phyloP scores from a whole-genome alignment of 2,329 filamentous ascomycete species.

The Arthrobotrys megalospora region DNA sequence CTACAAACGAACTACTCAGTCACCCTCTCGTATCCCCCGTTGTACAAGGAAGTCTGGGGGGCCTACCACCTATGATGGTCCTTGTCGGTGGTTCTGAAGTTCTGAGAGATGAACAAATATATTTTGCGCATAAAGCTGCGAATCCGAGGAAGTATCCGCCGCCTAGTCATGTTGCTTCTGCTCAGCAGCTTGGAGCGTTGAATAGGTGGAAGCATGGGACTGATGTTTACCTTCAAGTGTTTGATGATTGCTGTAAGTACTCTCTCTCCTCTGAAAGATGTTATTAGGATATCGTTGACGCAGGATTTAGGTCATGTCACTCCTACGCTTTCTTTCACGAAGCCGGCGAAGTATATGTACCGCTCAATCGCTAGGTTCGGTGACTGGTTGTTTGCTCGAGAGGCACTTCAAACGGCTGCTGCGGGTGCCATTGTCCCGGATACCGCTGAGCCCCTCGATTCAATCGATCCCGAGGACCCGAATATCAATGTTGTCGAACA shows the following conservation, averaged over 20 bases:
- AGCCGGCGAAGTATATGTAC: conserved; percentile 97
- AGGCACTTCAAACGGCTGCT: conserved; percentile 25
- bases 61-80: conserved; percentile 87
- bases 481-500: conserved; percentile 28
- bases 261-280: background rate
- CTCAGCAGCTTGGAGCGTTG: conserved; percentile 76
- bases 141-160: conserved; percentile 84
- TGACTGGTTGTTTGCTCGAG: conserved; percentile 87
- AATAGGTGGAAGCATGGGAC: conserved; percentile 70
- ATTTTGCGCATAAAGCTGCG: conserved; percentile 93
- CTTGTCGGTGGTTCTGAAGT: conserved; percentile 89
- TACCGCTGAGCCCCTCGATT: conserved; percentile 3
- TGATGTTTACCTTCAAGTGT: conserved; percentile 92
- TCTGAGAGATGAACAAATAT: conserved; percentile 93
- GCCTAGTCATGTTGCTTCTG: conserved; percentile 68
- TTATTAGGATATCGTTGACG: background rate
- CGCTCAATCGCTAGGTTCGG: conserved; percentile 92
- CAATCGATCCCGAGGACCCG: background rate
- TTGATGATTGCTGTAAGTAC: conserved; percentile 89
- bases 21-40: conserved; percentile 93
- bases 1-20: conserved; percentile 83
- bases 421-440: conserved; percentile 20
- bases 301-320: conserved; percentile 67
- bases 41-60: conserved; percentile 88
- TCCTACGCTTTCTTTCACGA: conserved; percentile 93